Percentiles rank a stretch among this genome's conserved stretches.
Conservation (phyloP, 495 filamentous ascomycete genomes). For the Clohesyomyces aquaticus region DNA sequence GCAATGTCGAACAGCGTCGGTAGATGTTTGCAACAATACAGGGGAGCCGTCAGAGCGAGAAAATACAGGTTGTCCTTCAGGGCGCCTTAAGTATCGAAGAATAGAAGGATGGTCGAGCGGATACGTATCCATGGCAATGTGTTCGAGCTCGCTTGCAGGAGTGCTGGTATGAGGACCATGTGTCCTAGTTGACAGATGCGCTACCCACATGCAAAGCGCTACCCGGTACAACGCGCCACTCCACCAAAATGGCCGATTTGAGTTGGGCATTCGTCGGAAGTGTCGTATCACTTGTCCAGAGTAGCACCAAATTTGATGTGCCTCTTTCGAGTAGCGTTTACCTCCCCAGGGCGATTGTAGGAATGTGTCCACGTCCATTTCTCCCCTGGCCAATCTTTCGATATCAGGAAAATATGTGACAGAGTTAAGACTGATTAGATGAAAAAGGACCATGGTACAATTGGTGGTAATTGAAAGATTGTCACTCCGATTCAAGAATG, state of each 20-base stretch:
- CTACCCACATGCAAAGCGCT: constrained; percentile 1
- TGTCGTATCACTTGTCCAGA: constrained; percentile 25
- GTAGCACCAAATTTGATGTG: constrained; percentile 15
- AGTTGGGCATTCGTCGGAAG: constrained; percentile 14
- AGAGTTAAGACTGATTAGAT: constrained; percentile 26
- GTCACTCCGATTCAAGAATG: background rate
- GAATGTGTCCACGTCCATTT: constrained; percentile 1
- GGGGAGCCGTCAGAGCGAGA: background rate
- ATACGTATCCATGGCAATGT: background rate
- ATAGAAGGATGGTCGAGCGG: background rate
- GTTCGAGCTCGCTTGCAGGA: background rate
- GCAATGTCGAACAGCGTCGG: background rate
- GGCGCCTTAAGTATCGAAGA: background rate
- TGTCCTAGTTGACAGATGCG: background rate
- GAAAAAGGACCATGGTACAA: constrained; percentile 28
- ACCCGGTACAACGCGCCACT: background rate
- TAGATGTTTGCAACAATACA: background rate
- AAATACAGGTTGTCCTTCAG: background rate
- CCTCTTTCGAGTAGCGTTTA: constrained; percentile 16
- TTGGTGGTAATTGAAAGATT: constrained; percentile 3
- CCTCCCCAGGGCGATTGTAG: background rate
- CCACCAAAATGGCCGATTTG: constrained; percentile 8
- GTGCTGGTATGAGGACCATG: background rate
- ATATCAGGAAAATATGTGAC: constrained; percentile 20
- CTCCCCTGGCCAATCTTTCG: constrained; percentile 17